These are phyloP conservation scores for Corylus americana DNA, from an alignment of 306 rosid genomes.

Conservation along the genomic window DNA sequence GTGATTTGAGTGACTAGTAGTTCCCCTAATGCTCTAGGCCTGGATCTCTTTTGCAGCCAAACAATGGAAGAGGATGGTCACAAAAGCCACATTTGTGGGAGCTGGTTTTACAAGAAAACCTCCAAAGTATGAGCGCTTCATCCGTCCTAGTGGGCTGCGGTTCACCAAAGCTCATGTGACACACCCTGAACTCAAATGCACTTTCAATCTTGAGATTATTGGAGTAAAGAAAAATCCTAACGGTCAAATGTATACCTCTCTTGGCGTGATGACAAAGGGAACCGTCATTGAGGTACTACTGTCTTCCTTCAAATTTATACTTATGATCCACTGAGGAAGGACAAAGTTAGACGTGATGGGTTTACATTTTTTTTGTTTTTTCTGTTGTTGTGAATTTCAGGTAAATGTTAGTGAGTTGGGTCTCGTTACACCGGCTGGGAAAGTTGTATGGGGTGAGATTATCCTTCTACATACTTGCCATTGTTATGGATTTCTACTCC, in stretches of 20 bases:
- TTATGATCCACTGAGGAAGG: neutral
- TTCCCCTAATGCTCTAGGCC: constrained; percentile 10
- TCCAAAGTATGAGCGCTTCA: constrained; percentile 90
- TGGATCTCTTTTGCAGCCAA: constrained; percentile 54
- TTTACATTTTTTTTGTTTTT: neutral
- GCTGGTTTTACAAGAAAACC: constrained; percentile 92
- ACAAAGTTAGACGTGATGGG: neutral
- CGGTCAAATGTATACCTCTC: constrained; percentile 87
- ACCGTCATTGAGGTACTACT: constrained; percentile 76
- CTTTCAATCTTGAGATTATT: constrained; percentile 85
- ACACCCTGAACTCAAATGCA: constrained; percentile 94
- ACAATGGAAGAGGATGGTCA: constrained; percentile 97
- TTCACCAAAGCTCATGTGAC: constrained; percentile 94
- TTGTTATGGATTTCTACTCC: neutral
- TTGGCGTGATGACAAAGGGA: constrained; percentile 92
- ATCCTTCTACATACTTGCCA: neutral
- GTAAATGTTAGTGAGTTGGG: constrained; percentile 96
- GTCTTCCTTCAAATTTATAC: neutral
- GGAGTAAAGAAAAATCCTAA: constrained; percentile 98
- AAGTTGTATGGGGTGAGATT: constrained; percentile 94
- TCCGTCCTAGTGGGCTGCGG: constrained; percentile 83
- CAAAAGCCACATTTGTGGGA: constrained; percentile 95
- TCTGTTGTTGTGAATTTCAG: constrained; percentile 38
- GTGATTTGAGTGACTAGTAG: neutral
- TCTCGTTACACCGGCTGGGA: constrained; percentile 91